Percentiles rank a stretch among this genome's conserved stretches.
These are phyloP conservation scores for Protea cynaroides DNA, from an alignment of 164 flowering plant genomes.

Conservation along the genomic window DNA sequence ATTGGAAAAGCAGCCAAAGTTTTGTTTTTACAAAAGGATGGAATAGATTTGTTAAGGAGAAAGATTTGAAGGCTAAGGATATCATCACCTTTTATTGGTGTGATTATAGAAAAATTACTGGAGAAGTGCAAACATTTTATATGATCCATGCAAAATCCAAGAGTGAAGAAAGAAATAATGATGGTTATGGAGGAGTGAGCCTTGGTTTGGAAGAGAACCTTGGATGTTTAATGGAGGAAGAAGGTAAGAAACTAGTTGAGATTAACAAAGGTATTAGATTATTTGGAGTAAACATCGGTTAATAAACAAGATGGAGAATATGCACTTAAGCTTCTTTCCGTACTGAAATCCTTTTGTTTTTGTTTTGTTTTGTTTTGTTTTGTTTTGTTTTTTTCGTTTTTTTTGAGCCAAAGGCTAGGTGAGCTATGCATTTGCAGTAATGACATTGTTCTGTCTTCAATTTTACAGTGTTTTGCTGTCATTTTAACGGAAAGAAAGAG, in stretches of 20 bases:
- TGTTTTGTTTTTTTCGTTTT: no score
- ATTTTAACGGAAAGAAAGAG: no score
- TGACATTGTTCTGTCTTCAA: no score
- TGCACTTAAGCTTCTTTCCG: no score
- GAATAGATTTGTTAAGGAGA: slow-evolving; percentile 67
- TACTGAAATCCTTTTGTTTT: no score
- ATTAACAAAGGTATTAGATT: slow-evolving; percentile 18
- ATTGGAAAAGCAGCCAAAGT: slow-evolving; percentile 87
- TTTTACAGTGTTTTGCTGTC: no score
- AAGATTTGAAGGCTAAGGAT: slow-evolving; percentile 46
- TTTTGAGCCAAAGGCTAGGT: no score
- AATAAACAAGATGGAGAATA: background rate
- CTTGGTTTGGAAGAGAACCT: background rate
- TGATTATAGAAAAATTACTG: slow-evolving; percentile 13
- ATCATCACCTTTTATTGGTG: slow-evolving; percentile 36
- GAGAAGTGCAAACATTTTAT: slow-evolving; percentile 11
- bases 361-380: no score
- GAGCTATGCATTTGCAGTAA: no score
- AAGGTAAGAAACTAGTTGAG: slow-evolving; percentile 1
- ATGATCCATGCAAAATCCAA: slow-evolving; percentile 22
- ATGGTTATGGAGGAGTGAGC: no score
- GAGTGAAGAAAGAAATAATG: background rate
- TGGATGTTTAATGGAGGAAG: slow-evolving; percentile 5
- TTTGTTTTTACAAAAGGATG: slow-evolving; percentile 76
- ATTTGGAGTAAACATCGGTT: slow-evolving; percentile 37